Evolutionary conservation across 2,329 filamentous ascomycete species (phyloP), one percentile per base, ranked within the genome.

Genomic region (Alternaria infectoria): DNA sequence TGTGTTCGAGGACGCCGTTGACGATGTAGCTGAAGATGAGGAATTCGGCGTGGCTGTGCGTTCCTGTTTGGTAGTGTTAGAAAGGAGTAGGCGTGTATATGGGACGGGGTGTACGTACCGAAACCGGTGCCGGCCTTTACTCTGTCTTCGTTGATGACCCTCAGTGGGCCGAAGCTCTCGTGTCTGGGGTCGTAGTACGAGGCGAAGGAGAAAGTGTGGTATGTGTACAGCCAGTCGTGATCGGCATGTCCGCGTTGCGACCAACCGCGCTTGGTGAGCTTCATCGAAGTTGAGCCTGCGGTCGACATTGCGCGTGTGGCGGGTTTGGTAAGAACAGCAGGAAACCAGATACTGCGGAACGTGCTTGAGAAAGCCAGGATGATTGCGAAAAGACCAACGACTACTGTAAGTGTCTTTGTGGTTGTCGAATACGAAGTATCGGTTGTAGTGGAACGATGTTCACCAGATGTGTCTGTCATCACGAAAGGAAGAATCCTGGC

Each of bases 11-110:
- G 81, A 95, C 92, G 67, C 93, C 93, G 50, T 85, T 88, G n/a
- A 97, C 84, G 74, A 96, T 90, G 81, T 97, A 96, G 76, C 87
- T 90, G 85, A 95, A 96, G 81, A 97, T 97, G 80, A 96, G 91
- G 79, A 93, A 94, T 79, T 97, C 91, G 67, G 90, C 87, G 80
- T 97, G 93, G 25, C 89, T 89, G 77, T 97, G 93, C 0, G 92
- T 93, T 5, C 93, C 62, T 62, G 2, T 23, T 46, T 23, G 40
- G 15, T 26, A n/a, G 32, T 45, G 21, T 58, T 54, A 52, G 52
- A n/a, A 32, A 40, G 0, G 13, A 19, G 1, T 19, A 8, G 13
- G 2, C 13, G 19, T 44, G 10, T 6, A n/a, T 3, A 4, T 5
- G 15, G 23, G 9, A 28, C 10, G 26, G 21, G 19, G 6, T 49